phyloP scores from a whole-genome alignment of 2,329 filamentous ascomycete species.

The Fusarium albidum region DNA sequence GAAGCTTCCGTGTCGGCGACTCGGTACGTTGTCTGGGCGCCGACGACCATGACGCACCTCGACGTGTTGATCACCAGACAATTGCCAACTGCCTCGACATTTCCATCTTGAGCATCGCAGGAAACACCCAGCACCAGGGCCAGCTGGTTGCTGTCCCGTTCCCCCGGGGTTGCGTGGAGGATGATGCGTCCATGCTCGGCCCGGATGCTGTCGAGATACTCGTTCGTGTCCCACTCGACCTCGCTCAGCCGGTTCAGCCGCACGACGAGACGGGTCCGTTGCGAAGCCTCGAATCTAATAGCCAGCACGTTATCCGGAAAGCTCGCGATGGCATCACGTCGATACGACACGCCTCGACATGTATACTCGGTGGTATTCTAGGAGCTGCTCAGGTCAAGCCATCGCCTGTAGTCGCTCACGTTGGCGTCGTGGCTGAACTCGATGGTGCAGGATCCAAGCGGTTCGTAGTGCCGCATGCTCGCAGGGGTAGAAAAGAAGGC shows the following conservation, averaged over 20 bases:
- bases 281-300: slow-evolving; percentile 27
- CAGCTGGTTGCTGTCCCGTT: slow-evolving; percentile 30
- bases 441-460: slow-evolving; percentile 45
- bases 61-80: slow-evolving; percentile 16
- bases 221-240: slow-evolving; percentile 38
- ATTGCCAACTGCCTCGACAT: slow-evolving; percentile 28
- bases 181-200: slow-evolving; percentile 23
- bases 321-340: slow-evolving; percentile 52
- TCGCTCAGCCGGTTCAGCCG: slow-evolving; percentile 36
- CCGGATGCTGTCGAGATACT: slow-evolving; percentile 35
- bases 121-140: slow-evolving; percentile 24
- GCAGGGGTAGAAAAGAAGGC: slow-evolving; percentile 39
- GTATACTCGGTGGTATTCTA: slow-evolving; percentile 49
- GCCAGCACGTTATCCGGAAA: slow-evolving; percentile 50
- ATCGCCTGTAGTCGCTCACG: slow-evolving; percentile 46
- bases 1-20: slow-evolving; percentile 22
- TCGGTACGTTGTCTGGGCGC: slow-evolving; percentile 37
- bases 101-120: slow-evolving; percentile 2
- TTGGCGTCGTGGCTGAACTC: slow-evolving; percentile 48
- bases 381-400: slow-evolving; percentile 49
- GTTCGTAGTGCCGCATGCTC: slow-evolving; percentile 43
- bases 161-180: slow-evolving; percentile 34
- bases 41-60: slow-evolving; percentile 29
- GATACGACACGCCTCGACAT: slow-evolving; percentile 41
- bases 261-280: slow-evolving; percentile 34